Conservation (phyloP, 228 moss, liverwort and hornwort genomes). For the Sphagnum magellanicum region DNA sequence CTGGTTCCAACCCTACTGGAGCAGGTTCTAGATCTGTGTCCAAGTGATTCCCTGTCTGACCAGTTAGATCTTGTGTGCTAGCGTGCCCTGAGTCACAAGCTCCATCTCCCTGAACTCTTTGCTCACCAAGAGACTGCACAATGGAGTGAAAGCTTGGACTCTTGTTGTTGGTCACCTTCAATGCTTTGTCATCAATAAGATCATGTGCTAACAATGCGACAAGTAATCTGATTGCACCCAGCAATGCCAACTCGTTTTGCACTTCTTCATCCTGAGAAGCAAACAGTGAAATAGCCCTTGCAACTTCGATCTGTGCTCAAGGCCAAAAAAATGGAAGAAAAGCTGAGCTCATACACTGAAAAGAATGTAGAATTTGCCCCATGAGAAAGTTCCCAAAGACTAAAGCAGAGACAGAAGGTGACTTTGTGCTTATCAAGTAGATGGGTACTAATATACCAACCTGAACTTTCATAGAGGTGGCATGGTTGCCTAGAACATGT, state of each 20-base stretch:
- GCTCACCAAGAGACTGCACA: slow-evolving; percentile 28
- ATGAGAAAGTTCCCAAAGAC: no score
- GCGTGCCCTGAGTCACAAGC: background rate
- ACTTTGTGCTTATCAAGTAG: no score
- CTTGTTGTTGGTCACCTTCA: slow-evolving; percentile 15
- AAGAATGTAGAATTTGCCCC: no score
- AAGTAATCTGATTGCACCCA: slow-evolving; percentile 63
- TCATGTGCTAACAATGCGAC: slow-evolving; percentile 57
- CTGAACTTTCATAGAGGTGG: slow-evolving; percentile 54
- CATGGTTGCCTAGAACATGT: slow-evolving; percentile 16
- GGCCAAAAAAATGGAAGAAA: no score
- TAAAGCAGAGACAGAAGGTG: no score
- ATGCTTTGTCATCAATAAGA: slow-evolving; percentile 27
- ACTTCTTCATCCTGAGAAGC: slow-evolving; percentile 55
- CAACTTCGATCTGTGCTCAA: slow-evolving; percentile 14
- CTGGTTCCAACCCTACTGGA: background rate
- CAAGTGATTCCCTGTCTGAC: background rate
- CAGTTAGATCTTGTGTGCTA: background rate
- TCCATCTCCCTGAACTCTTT: slow-evolving; percentile 8
- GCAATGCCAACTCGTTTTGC: slow-evolving; percentile 61
- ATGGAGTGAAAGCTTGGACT: slow-evolving; percentile 20
- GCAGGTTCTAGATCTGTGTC: background rate
- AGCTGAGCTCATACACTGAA: no score
- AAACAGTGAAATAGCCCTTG: slow-evolving; percentile 63
- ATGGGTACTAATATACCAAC: slow-evolving; percentile 2